These are phyloP conservation scores for Gloeophyllum trabeum DNA, from an alignment of 768 basidiomycete species.

Conservation along the genomic window DNA sequence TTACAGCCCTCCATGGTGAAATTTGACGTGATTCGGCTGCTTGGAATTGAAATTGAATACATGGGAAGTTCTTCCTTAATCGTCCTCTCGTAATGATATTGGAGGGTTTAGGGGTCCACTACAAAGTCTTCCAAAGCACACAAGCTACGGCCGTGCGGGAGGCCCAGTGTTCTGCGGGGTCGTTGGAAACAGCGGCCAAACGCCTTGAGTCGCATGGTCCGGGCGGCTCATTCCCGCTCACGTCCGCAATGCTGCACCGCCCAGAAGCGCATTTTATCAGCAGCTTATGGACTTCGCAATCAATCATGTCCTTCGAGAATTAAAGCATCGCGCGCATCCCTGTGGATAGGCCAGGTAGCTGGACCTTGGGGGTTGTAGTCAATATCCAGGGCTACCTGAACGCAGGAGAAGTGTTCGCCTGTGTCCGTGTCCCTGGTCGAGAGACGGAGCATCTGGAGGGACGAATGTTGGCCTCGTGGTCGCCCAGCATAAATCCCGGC, in stretches of 20 bases:
- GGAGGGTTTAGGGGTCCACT: conserved; percentile 45
- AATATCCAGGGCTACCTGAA: conserved; percentile 46
- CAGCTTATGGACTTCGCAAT: conserved; percentile 41
- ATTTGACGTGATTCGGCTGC: conserved; percentile 37
- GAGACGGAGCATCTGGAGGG: conserved; percentile 35
- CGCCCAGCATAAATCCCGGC: conserved; percentile 60
- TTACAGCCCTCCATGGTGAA: conserved; percentile 60
- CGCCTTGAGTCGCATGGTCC: conserved; percentile 48
- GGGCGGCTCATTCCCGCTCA: conserved; percentile 41
- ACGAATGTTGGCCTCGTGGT: conserved; percentile 43
- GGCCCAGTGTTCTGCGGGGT: conserved; percentile 29
- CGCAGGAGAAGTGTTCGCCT: conserved; percentile 51
- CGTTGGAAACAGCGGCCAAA: conserved; percentile 30
- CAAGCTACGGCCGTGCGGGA: conserved; percentile 41
- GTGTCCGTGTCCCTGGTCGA: conserved; percentile 29
- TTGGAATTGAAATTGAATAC: conserved; percentile 51
- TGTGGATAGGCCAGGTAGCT: conserved; percentile 33
- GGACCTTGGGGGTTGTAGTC: conserved; percentile 64
- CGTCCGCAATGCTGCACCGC: conserved; percentile 33
- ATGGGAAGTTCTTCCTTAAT: conserved; percentile 45
- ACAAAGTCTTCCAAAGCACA: conserved; percentile 36
- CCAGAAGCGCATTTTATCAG: conserved; percentile 32
- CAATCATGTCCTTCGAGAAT: conserved; percentile 51
- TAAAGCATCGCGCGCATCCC: conserved; percentile 62
- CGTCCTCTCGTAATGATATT: conserved; percentile 59